Percentiles rank a stretch among this genome's conserved stretches.
Evolutionary conservation across 495 filamentous ascomycete genomes (phyloP).

Genomic region (Penicillium paradoxum): DNA sequence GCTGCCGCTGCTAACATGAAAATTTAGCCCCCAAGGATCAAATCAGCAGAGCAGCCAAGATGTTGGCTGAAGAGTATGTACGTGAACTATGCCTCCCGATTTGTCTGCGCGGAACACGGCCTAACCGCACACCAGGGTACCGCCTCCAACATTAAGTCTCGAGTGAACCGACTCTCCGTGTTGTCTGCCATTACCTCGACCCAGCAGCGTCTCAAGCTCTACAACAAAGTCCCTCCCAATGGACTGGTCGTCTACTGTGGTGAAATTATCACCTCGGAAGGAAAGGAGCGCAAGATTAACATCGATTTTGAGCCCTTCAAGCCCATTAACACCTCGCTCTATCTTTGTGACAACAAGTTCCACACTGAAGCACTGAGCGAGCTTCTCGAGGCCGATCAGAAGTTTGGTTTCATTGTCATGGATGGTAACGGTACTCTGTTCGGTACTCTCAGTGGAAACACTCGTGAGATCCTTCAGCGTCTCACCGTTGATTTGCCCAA

Average conservation of each 20-base stretch:
- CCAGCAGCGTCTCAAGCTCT: slow-evolving; percentile 96
- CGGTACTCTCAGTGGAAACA: slow-evolving; percentile 94
- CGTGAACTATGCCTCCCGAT: slow-evolving; percentile 25
- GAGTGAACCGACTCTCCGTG: slow-evolving; percentile 96
- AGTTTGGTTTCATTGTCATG: slow-evolving; percentile 99
- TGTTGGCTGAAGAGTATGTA: slow-evolving; percentile 99
- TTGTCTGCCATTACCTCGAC: slow-evolving; percentile 97
- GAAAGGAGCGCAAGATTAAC: slow-evolving; percentile 98
- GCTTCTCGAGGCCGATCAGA: slow-evolving; percentile 95
- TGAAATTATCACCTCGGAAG: slow-evolving; percentile 98
- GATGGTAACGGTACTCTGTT: slow-evolving; percentile 97
- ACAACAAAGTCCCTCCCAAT: slow-evolving; percentile 97
- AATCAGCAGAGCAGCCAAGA: slow-evolving; percentile 91
- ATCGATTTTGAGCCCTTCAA: slow-evolving; percentile 99
- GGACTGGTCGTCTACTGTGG: slow-evolving; percentile 97
- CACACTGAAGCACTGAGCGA: slow-evolving; percentile 96
- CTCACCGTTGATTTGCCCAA: slow-evolving; percentile 96
- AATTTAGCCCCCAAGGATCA: slow-evolving; percentile 88
- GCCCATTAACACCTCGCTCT: slow-evolving; percentile 98
- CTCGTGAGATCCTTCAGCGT: slow-evolving; percentile 94
- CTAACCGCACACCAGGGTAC: slow-evolving; percentile 60
- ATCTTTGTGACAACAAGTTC: slow-evolving; percentile 99
- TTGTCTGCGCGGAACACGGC: background rate
- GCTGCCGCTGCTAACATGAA: slow-evolving; percentile 12
- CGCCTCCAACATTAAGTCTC: slow-evolving; percentile 98